Conservation (phyloP, 2,329 filamentous ascomycete species). For the Aspergillus candidus region DNA sequence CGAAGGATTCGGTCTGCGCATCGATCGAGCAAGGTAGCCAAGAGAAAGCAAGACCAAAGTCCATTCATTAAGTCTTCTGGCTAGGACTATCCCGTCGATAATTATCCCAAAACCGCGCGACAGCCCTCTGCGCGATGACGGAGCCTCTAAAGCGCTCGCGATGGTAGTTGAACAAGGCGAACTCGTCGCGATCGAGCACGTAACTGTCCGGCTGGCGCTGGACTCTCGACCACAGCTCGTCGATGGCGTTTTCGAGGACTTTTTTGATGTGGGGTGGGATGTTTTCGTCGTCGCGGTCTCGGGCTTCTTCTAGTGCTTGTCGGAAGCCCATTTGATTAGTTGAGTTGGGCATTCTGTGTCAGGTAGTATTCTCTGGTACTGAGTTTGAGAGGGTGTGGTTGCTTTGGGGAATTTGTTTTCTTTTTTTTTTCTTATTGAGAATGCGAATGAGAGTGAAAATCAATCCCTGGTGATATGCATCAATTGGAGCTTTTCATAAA, state of each 20-base stretch:
- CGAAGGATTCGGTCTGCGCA: too few relatives aligned
- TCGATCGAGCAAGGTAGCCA: background rate
- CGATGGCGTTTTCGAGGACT: conserved; percentile 60
- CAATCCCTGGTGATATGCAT: too few relatives aligned
- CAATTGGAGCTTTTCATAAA: too few relatives aligned
- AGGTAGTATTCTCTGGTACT: background rate
- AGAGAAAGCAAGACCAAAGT: background rate
- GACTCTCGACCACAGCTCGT: conserved; percentile 63
- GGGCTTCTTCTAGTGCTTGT: conserved; percentile 67
- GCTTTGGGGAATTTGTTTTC: background rate
- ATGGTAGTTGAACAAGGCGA: conserved; percentile 82
- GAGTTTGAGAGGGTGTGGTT: too few relatives aligned
- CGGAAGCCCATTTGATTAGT: conserved; percentile 46
- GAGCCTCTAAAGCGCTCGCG: conserved; percentile 58
- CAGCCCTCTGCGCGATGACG: conserved; percentile 45
- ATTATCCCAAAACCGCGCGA: conserved; percentile 53
- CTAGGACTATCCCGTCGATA: conserved; percentile 22
- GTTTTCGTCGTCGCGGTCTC: conserved; percentile 63
- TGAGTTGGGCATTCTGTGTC: conserved; percentile 29
- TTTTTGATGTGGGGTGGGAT: conserved; percentile 57
- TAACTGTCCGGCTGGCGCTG: conserved; percentile 60
- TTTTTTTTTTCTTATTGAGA: background rate
- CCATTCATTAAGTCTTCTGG: conserved; percentile 18
- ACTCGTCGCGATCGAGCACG: conserved; percentile 69
- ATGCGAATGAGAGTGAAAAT: too few relatives aligned